Percentiles rank a stretch among this genome's conserved stretches.
Evolutionary conservation across 495 filamentous ascomycete genomes (phyloP).

Genomic region (Pseudevernia furfuracea): DNA sequence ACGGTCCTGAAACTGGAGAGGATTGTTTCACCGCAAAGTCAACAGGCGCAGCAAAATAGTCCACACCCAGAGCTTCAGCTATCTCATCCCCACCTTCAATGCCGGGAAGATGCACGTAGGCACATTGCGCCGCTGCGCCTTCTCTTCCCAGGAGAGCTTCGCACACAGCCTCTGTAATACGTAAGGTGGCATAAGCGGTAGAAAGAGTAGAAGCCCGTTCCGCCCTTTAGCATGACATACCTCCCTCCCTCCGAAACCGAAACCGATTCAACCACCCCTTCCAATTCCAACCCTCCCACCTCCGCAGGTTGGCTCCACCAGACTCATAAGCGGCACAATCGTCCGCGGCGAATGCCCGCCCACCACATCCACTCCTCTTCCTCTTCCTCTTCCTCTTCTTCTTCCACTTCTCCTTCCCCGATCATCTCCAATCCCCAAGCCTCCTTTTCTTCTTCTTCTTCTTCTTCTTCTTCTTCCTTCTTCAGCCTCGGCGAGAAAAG

Average conservation of each 20-base stretch:
- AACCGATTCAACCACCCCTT: neutral
- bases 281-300: neutral
- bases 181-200: neutral
- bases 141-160: neutral
- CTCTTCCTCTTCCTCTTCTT: neutral
- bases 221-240: neutral
- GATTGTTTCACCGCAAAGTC: neutral
- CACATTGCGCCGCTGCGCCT: neutral
- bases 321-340: neutral
- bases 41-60: neutral
- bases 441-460: neutral
- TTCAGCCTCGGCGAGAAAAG: no score
- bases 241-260: neutral
- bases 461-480: neutral
- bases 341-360: neutral
- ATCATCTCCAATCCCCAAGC: no score
- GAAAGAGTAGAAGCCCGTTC: neutral
- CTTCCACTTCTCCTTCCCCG: neutral
- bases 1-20: fast-evolving
- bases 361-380: neutral
- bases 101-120: neutral
- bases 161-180: neutral
- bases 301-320: neutral
- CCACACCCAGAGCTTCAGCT: neutral
- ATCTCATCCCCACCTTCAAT: neutral